Evolutionary conservation across 192 early-diverging fungal species (phyloP).

Genomic region (Linderina pennispora): DNA sequence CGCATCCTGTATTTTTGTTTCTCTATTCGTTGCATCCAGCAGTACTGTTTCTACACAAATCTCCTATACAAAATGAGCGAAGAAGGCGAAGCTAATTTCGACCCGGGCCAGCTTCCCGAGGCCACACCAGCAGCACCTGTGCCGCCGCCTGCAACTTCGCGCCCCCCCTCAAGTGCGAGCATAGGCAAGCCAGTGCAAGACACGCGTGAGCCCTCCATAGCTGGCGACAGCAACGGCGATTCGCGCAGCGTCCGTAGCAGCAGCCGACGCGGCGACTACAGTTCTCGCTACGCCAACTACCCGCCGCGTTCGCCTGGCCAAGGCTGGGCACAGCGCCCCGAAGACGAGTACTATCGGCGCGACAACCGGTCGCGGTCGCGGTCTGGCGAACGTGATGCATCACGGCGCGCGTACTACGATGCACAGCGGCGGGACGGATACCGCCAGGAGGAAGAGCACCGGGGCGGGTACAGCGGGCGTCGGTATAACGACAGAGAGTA

Average conservation of each 20-base stretch:
- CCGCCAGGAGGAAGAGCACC: slow-evolving; percentile 11
- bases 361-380: slow-evolving; percentile 5
- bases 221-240: neutral
- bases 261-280: slow-evolving; percentile 6
- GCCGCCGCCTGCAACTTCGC: too few species aligned
- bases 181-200: too few species aligned
- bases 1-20: too few species aligned
- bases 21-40: too few species aligned
- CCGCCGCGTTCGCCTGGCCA: neutral
- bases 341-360: slow-evolving; percentile 5
- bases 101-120: slow-evolving; percentile 22
- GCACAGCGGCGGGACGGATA: slow-evolving; percentile 2
- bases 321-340: neutral
- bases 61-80: too few species aligned
- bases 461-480: slow-evolving; percentile 13
- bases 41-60: too few species aligned
- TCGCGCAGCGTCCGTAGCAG: slow-evolving; percentile 2
- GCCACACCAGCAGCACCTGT: neutral
- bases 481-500: slow-evolving; percentile 21
- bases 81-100: slow-evolving; percentile 41
- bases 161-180: too few species aligned
- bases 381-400: too few species aligned
- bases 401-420: slow-evolving; percentile 10
- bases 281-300: slow-evolving; percentile 1
- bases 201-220: too few species aligned